Conservation (phyloP, 164 flowering plant genomes). For the Hamamelis virginiana region DNA sequence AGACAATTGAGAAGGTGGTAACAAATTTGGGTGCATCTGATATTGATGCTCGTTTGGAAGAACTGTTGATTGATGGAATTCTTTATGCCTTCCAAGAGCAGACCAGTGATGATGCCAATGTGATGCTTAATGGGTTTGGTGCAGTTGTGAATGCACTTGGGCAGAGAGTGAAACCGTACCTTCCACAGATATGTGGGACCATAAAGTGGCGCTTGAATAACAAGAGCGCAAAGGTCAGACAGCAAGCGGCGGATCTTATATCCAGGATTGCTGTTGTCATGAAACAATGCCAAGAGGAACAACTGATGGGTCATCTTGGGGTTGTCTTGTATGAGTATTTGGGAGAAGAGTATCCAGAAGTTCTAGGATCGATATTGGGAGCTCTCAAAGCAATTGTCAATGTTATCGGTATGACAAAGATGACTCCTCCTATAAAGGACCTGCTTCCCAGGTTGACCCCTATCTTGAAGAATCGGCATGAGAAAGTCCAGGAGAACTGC, state of each 20-base stretch:
- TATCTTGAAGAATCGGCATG: conserved; percentile 93
- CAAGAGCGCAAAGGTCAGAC: conserved; percentile 98
- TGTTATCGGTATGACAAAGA: conserved; percentile 98
- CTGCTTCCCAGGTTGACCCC: conserved; percentile 94
- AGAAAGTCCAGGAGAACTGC: conserved; percentile 98
- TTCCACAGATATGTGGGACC: conserved; percentile 99
- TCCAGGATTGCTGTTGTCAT: conserved; percentile 96
- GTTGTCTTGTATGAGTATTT: conserved; percentile 93
- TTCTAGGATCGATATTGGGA: conserved; percentile 89
- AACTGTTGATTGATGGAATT: conserved; percentile 92
- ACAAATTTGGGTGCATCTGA: conserved; percentile 93
- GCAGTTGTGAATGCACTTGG: conserved; percentile 98
- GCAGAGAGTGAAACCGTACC: conserved; percentile 92
- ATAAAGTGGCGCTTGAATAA: conserved; percentile 98
- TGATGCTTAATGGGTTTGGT: conserved; percentile 98
- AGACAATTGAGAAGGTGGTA: conserved; percentile 96
- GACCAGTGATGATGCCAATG: conserved; percentile 99
- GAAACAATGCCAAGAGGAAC: conserved; percentile 99
- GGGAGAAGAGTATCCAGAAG: conserved; percentile 98
- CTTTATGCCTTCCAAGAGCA: conserved; percentile 99
- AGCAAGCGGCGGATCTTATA: conserved; percentile 99
- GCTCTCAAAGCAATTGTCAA: conserved; percentile 96
- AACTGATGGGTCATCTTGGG: conserved; percentile 98
- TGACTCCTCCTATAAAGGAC: conserved; percentile 99
- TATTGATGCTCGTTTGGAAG: conserved; percentile 91